Base-by-base conservation (phyloP, 352 stramenopile genomes). In the Pythium rishiriense region DNA sequence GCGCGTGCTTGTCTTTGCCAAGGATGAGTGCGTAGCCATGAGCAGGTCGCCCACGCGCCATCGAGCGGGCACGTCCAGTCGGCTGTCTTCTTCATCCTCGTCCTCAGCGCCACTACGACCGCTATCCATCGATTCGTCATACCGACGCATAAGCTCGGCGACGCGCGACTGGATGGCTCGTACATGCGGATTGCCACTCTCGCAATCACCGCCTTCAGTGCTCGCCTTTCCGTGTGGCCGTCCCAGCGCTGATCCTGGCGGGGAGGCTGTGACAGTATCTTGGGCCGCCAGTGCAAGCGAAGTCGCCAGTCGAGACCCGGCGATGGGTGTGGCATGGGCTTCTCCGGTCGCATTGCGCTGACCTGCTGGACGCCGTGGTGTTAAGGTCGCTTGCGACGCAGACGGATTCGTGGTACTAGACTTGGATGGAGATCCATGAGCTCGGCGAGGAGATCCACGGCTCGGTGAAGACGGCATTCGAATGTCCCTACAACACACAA, bases 1-100 rank as follows among this genome's bases (percentile, higher is more conserved):
- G 51, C 80, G 74, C 12, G 73, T 77, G 41, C 81, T 81, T 1
- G 83, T 85, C 42, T 79, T 79, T 26, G 79, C 70, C 35, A 92
- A 62, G 19, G 81, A 56, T n/a, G 63, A 75, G 62, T 92, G 83
- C n/a, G 83, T 87, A 19, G 81, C 69, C 2, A 90, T 41, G 19
- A 92, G 60, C 17, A 92, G 52, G 50, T 92, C 83, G 39, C 83
- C 81, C 6, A 92, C 79, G 5, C 72, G 65, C 83, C 83, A 92
- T 12, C 71, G 72, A 4, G 60, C 46, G 0, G 80, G 83, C 14
- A 75, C 61, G 4, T 53, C 41, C 4, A 70, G 28, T 15, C 48
- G 47, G 45, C 51, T 65, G 47, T 67, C 67, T 37, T 60, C 55
- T 2, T 78, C 72, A 29, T 63, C 56, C 1, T 78, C 70, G 4